phyloP scores from a whole-genome alignment of 2,329 filamentous ascomycete genomes.

The Ceratocystiopsis brevicomis region DNA sequence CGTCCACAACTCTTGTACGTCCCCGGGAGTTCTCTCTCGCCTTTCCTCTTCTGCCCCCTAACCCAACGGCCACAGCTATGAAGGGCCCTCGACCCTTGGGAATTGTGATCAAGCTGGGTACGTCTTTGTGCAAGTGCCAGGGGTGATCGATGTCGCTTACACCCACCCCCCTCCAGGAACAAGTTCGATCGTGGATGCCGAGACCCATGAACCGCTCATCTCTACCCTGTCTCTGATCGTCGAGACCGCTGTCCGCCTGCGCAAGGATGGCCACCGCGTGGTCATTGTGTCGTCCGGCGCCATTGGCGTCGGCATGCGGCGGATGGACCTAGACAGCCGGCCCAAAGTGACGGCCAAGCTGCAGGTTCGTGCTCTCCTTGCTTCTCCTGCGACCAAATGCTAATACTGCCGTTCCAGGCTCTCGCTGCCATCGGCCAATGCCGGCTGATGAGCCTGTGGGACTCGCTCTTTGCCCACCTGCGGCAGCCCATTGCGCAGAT shows the following conservation, averaged over 20 bases:
- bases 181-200: constrained; percentile 96
- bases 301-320: constrained; percentile 78
- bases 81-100: constrained; percentile 48
- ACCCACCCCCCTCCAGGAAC: constrained; percentile 61
- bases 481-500: constrained; percentile 88
- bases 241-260: constrained; percentile 74
- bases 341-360: constrained; percentile 82
- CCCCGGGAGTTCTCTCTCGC: not conserved
- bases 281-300: constrained; percentile 94
- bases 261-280: constrained; percentile 80
- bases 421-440: constrained; percentile 93
- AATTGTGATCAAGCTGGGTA: constrained; percentile 78
- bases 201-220: constrained; percentile 79
- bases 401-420: constrained; percentile 30
- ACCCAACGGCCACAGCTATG: constrained; percentile 34
- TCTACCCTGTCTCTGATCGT: constrained; percentile 85
- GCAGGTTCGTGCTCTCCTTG: constrained; percentile 33
- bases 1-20: constrained; percentile 4
- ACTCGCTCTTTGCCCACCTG: constrained; percentile 73
- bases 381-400: too few relatives aligned
- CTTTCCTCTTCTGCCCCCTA: not conserved
- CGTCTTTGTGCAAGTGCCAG: constrained; percentile 10
- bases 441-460: constrained; percentile 87
- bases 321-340: constrained; percentile 73
- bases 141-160: not conserved